Evolutionary conservation across 2,329 filamentous ascomycete genomes (phyloP).

Genomic region (Phaeosphaeria sp.): DNA sequence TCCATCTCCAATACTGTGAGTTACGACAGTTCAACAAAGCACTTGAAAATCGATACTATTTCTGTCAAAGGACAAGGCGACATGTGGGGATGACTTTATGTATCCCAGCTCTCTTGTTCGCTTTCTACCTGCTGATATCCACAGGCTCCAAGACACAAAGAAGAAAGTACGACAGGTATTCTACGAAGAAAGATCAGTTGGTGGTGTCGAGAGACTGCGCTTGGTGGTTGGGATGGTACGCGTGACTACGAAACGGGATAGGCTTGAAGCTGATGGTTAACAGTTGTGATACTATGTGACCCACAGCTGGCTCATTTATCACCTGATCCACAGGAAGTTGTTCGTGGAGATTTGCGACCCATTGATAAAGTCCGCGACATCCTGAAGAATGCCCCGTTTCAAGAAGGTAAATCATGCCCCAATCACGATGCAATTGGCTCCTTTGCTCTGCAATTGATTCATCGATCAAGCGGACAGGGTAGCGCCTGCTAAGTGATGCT

Average conservation of each 20-base stretch:
- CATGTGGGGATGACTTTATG: slow-evolving; percentile 44
- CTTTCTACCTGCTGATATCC: too few relatives aligned
- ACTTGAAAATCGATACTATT: slow-evolving; percentile 31
- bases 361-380: slow-evolving; percentile 7
- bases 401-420: slow-evolving; percentile 34
- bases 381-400: slow-evolving; percentile 31
- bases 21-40: slow-evolving; percentile 38
- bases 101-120: too few relatives aligned
- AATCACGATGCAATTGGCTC: too few relatives aligned
- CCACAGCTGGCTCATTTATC: slow-evolving; percentile 30
- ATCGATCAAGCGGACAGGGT: too few relatives aligned
- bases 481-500: too few relatives aligned
- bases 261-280: not conserved
- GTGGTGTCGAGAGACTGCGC: slow-evolving; percentile 31
- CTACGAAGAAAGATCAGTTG: slow-evolving; percentile 38
- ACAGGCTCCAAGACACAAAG: slow-evolving; percentile 10
- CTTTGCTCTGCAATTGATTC: too few relatives aligned
- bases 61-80: slow-evolving; percentile 35
- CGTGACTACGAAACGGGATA: not conserved
- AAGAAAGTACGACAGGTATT: slow-evolving; percentile 36
- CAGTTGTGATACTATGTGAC: slow-evolving; percentile 43
- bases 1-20: slow-evolving; percentile 44
- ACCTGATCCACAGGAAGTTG: slow-evolving; percentile 18
- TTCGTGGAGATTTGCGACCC: slow-evolving; percentile 1
- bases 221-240: slow-evolving; percentile 43